Base-by-base conservation (phyloP, 2,329 filamentous ascomycete genomes). In the Sporothrix protearum region DNA sequence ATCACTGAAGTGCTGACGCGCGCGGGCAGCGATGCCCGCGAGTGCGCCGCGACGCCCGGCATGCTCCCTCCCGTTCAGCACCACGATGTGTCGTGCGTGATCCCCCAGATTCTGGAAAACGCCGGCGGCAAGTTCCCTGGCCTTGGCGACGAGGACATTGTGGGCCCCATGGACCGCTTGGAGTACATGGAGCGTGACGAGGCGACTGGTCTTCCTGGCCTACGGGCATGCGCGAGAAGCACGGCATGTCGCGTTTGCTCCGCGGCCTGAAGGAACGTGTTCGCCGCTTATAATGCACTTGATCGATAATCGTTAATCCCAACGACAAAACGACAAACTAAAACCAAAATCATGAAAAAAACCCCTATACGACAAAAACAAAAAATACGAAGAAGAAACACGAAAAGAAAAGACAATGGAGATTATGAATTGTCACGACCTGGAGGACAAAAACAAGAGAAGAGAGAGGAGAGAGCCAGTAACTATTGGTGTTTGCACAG, bases 121-220 rank as follows among this genome's bases (percentile, higher is more conserved):
- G 45, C 90, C 78, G 91, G 91, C 74, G 91, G 92, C 78, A 97
- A 97, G 80, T 97, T 97, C 77, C 94, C 94, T 30, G 89, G 91
- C 76, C 87, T 95, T 42, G 94, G 94, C 69, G 94, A 97, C 77
- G 91, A 94, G 76, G 94, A 97, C 80, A 96, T 97, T 78, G 93
- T 97, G 59, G 94, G 94, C 1, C 94, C 94, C 7, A 97, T 97
- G 94, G 88, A 89, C 76, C 86, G 87, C 14, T 85, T 87, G 75
- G 82, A 83, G 8, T 47, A 33, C 57, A 68, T 71, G 30, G 71
- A 66, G 53, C 69, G 59, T 14, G 49, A 69, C n/a, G 45, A 14
- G 28, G 45, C 25, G 19, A 39, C n/a, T 9, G 64, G 64, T 1
- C 33, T 51, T 19, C 30, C 59, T 6, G 64, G 57, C 1, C 30